Conservation (phyloP, 2,329 filamentous ascomycete genomes). For the Clonostachys byssicola region DNA sequence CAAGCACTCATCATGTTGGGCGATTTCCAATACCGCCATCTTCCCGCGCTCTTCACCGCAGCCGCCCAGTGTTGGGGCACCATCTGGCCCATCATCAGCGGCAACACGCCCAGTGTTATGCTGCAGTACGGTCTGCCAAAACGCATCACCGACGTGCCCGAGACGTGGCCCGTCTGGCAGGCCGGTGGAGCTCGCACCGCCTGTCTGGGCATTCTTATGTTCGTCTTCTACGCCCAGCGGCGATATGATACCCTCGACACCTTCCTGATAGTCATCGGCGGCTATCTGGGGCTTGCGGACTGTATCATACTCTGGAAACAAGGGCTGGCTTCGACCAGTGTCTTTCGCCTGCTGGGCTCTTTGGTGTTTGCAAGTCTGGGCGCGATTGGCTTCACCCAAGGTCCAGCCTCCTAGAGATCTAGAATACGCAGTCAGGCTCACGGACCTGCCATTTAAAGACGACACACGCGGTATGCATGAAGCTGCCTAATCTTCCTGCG, state of each 20-base stretch:
- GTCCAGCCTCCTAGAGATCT: neutral
- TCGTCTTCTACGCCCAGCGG: conserved; percentile 9
- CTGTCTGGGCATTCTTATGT: conserved; percentile 10
- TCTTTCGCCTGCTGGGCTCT: conserved; percentile 8
- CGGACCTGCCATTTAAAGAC: too few species aligned
- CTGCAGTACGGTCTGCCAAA: conserved; percentile 8
- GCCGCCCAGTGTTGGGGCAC: conserved; percentile 8
- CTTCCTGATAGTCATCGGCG: conserved; percentile 6
- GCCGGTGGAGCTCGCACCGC: conserved; percentile 10
- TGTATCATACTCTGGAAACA: conserved; percentile 7
- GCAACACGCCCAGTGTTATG: conserved; percentile 7
- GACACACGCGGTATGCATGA: too few species aligned
- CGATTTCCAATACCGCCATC: conserved; percentile 7
- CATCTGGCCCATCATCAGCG: conserved; percentile 7
- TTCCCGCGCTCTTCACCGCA: conserved; percentile 8
- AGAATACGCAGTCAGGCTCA: too few species aligned
- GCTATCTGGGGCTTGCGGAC: conserved; percentile 8
- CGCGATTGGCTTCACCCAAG: conserved; percentile 3
- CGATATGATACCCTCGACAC: conserved; percentile 11
- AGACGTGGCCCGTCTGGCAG: conserved; percentile 9
- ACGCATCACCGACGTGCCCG: conserved; percentile 9
- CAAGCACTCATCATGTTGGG: conserved; percentile 3
- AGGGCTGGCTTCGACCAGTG: conserved; percentile 3
- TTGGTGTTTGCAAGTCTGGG: conserved; percentile 8
- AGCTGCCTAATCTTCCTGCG: too few species aligned